Evolutionary conservation across 2,329 filamentous ascomycete genomes (phyloP), one percentile per base, ranked within the genome.

Genomic region (Cercospora zeae-maydis): DNA sequence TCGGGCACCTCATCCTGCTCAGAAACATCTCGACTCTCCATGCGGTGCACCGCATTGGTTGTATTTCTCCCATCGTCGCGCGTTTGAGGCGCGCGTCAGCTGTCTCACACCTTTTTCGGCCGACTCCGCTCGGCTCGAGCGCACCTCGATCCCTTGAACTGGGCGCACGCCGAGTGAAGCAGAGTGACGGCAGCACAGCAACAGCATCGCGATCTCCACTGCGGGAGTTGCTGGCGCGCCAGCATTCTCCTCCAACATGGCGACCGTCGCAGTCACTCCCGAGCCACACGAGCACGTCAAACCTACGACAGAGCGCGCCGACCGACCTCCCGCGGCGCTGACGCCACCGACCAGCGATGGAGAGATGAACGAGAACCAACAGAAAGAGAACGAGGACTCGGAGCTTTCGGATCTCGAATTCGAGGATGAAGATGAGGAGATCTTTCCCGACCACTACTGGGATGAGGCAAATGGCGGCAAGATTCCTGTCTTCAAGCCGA

Each of bases 401-500:
- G 80, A 81, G 66, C 70, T 82, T 42, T 80, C 79, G 59, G 80
- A 82, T 49, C 65, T 81, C 51, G 79, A 82, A 56, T 73, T 77
- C 68, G 73, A 74, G 58, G 78, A 81, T 51, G 77, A 79, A 62
- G 73, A 76, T 45, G 80, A 83, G 60, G 84, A 86, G 52, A 88
- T 92, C 70, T 88, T 90, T 70, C 90, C 89, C 69, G 90, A 95
- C 74, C 88, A 96, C 76, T 97, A 91, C 81, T 96, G 92, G 73
- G 93, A 85, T 59, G 67, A 62, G 27, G 67, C 63, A 56, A 66
- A 69, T 65, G 84, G 83, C 62, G 86, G 92, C 66, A 90, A 87
- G 66, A 90, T 99, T 36, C 93, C 95, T 8, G 89, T 99, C 64
- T 99, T 99, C 79, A 93, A 88, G 77, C 95, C 95, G 77, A 93